phyloP scores from a whole-genome alignment of 495 filamentous ascomycete species.

The Lophiostoma macrostomum region DNA sequence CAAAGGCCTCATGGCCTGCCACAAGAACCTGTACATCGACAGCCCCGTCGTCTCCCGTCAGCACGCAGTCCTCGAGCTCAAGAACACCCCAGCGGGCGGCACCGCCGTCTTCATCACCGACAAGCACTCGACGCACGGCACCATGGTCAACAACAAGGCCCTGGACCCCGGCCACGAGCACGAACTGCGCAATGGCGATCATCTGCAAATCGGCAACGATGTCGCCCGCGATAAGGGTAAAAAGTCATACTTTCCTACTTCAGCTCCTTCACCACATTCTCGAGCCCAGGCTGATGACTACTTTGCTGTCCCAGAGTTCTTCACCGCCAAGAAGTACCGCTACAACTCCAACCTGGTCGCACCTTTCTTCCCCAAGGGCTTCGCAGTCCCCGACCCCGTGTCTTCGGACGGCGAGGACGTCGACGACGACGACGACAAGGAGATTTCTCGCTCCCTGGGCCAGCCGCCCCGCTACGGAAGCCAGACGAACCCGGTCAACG shows the following conservation, averaged over 20 bases:
- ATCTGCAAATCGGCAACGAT: slow-evolving; percentile 28
- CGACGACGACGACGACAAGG: slow-evolving; percentile 2
- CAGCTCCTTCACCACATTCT: not conserved
- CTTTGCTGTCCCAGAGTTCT: slow-evolving; percentile 2
- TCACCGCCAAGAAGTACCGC: slow-evolving; percentile 25
- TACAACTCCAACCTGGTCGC: slow-evolving; percentile 13
- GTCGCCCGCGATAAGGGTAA: slow-evolving; percentile 22
- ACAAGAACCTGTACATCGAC: slow-evolving; percentile 71
- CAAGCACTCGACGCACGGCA: slow-evolving; percentile 32
- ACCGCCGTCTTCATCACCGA: slow-evolving; percentile 25
- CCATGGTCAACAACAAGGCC: slow-evolving; percentile 16
- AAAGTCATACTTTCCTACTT: not conserved
- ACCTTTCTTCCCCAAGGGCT: not conserved
- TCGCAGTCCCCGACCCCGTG: slow-evolving; percentile 23
- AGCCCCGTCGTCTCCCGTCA: slow-evolving; percentile 77
- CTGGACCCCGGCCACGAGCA: slow-evolving; percentile 8
- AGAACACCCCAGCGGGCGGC: slow-evolving; percentile 1
- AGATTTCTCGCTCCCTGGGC: not conserved
- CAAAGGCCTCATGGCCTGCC: slow-evolving; percentile 47
- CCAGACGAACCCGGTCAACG: slow-evolving; percentile 23
- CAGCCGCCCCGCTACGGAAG: slow-evolving; percentile 12
- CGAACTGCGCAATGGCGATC: slow-evolving; percentile 25
- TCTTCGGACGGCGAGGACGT: slow-evolving; percentile 12
- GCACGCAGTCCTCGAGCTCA: slow-evolving; percentile 59
- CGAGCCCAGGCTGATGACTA: not conserved